Conservation (phyloP, 345 rosid genomes). For the Cardamine chenopodiifolia region DNA sequence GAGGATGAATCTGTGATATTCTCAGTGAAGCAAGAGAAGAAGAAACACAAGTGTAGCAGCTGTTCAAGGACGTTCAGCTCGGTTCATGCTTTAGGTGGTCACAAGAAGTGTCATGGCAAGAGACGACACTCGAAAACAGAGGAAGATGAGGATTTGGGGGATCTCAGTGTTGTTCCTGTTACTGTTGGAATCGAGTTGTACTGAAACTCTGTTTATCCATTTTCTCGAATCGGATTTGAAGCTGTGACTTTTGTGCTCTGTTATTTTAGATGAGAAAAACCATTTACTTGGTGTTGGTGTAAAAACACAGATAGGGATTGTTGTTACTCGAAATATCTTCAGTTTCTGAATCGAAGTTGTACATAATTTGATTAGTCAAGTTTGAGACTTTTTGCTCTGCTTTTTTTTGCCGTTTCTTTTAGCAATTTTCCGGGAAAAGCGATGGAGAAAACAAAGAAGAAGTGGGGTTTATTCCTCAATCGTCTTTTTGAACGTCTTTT, state of each 20-base stretch:
- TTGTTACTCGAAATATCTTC: not conserved
- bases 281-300: conserved; percentile 3
- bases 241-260: conserved; percentile 4
- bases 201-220: conserved; percentile 4
- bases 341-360: conserved; percentile 7
- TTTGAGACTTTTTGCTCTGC: conserved; percentile 25
- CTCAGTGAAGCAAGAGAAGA: conserved; percentile 18
- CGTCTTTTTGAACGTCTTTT: no score
- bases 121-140: conserved; percentile 27
- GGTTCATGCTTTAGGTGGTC: conserved; percentile 69
- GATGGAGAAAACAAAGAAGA: not conserved
- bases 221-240: not conserved
- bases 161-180: not conserved
- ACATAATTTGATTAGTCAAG: conserved; percentile 6
- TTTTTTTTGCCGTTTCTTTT: not conserved
- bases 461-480: not conserved
- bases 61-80: conserved; percentile 48
- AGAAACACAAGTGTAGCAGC: conserved; percentile 47
- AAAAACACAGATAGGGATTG: not conserved
- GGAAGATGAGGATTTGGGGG: conserved; percentile 14
- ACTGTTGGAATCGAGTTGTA: conserved; percentile 19
- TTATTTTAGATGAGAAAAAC: conserved; percentile 1
- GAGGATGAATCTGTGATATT: conserved; percentile 27
- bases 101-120: conserved; percentile 49
- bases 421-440: not conserved